phyloP scores from a whole-genome alignment of 257 asterid species.

The Solanum piurae region DNA sequence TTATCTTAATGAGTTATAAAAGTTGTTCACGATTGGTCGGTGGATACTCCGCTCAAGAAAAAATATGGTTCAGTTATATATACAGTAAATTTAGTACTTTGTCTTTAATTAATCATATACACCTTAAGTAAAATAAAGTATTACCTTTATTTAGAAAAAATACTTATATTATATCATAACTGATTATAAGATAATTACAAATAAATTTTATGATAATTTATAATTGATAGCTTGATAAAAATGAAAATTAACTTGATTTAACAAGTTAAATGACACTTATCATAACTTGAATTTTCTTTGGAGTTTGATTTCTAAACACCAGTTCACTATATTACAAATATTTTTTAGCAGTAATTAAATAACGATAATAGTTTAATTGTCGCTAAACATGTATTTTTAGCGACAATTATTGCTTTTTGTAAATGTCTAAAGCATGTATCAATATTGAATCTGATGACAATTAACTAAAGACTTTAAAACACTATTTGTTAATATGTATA shows the following conservation, averaged over 20 bases:
- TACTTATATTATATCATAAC: background rate
- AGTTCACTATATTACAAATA: too few species aligned
- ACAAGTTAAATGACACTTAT: background rate
- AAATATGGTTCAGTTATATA: too few species aligned
- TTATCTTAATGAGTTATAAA: too few species aligned
- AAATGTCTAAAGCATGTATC: too few species aligned
- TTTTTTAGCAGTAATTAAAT: too few species aligned
- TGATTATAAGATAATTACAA: background rate
- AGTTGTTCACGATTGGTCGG: background rate
- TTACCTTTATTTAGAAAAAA: background rate
- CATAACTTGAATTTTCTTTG: background rate
- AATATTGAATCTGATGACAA: too few species aligned
- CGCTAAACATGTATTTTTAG: too few species aligned
- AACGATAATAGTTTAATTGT: too few species aligned
- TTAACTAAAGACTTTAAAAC: too few species aligned
- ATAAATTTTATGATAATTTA: background rate
- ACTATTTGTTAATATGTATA: too few species aligned
- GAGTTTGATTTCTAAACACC: background rate
- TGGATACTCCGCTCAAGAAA: background rate
- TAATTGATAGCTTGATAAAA: background rate
- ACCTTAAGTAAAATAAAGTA: background rate
- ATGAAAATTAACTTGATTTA: background rate
- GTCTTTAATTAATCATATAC: background rate
- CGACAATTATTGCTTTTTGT: too few species aligned
- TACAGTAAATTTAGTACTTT: background rate